A percentile compares a stretch with the other conserved stretches of the same genome.
phyloP scores from a whole-genome alignment of 768 basidiomycete genomes.

The Mycena chlorophos region DNA sequence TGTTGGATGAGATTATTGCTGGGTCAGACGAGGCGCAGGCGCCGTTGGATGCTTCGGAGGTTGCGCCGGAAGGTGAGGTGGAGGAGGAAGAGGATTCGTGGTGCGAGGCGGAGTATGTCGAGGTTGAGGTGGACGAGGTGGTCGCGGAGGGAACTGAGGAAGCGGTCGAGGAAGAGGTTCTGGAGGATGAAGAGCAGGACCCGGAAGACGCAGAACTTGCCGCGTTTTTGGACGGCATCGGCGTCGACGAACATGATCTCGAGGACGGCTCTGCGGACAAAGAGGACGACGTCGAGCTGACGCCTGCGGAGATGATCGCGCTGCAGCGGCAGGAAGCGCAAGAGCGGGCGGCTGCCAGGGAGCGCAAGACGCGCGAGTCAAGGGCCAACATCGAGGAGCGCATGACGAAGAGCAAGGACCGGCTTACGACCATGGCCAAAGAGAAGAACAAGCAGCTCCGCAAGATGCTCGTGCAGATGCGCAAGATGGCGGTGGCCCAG shows the following conservation, averaged over 20 bases:
- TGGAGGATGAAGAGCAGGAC: too few species aligned
- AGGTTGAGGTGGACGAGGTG: too few species aligned
- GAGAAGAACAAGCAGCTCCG: constrained; percentile 49
- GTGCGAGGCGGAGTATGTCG: constrained; percentile 12
- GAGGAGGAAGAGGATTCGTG: neutral
- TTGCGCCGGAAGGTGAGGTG: constrained; percentile 9
- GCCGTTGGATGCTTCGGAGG: neutral
- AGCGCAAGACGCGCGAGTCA: constrained; percentile 44
- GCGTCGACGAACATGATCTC: constrained; percentile 8
- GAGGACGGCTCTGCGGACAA: too few species aligned
- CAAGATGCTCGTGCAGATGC: constrained; percentile 44
- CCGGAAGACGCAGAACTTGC: constrained; percentile 15
- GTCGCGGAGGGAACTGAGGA: too few species aligned
- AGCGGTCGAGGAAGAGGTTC: too few species aligned
- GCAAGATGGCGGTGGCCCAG: constrained; percentile 48
- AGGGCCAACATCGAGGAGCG: constrained; percentile 59
- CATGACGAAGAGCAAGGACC: constrained; percentile 61
- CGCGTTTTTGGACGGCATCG: constrained; percentile 28
- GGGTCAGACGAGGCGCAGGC: neutral
- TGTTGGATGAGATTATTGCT: neutral
- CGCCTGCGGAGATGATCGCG: neutral
- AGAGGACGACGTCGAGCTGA: constrained; percentile 28
- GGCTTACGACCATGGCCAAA: constrained; percentile 37
- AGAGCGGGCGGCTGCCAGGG: constrained; percentile 21
- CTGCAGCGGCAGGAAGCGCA: constrained; percentile 1